Conservation (phyloP, 2,329 filamentous ascomycete species). For the Fusarium caatingaense region DNA sequence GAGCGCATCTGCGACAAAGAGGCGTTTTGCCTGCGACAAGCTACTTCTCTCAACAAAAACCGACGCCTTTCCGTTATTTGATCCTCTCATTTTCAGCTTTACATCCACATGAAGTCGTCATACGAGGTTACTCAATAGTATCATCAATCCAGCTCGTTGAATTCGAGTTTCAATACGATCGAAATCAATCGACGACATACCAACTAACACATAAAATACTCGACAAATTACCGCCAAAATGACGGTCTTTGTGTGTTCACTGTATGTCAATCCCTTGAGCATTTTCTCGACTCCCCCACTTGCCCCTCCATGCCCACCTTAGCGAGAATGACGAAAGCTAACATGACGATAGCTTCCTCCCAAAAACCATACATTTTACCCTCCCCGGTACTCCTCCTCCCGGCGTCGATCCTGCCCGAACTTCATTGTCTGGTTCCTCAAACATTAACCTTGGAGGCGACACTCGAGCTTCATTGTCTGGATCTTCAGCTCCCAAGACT, state of each 20-base stretch:
- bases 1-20: slow-evolving; percentile 47
- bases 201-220: slow-evolving; percentile 13
- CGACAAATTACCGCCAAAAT: slow-evolving; percentile 46
- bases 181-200: slow-evolving; percentile 4
- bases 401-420: slow-evolving; percentile 48
- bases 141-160: slow-evolving; percentile 13
- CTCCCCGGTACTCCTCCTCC: slow-evolving; percentile 66
- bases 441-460: slow-evolving; percentile 10
- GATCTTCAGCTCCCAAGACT: slow-evolving; percentile 39
- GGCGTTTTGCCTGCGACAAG: slow-evolving; percentile 44
- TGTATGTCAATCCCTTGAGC: slow-evolving; percentile 48
- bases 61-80: slow-evolving; percentile 7
- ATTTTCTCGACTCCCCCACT: slow-evolving; percentile 25
- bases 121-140: slow-evolving; percentile 38
- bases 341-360: slow-evolving; percentile 76
- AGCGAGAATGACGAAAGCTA: slow-evolving; percentile 23
- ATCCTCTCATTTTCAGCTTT: slow-evolving; percentile 3
- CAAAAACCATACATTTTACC: slow-evolving; percentile 91
- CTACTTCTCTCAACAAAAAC: slow-evolving; percentile 40
- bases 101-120: slow-evolving; percentile 44
- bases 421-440: slow-evolving; percentile 45
- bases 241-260: slow-evolving; percentile 57
- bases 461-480: slow-evolving; percentile 45
- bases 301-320: slow-evolving; percentile 26
- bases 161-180: not conserved